These are phyloP conservation scores for Bipolaris gigantea DNA, from an alignment of 2,329 filamentous ascomycete genomes.

Conservation along the genomic window DNA sequence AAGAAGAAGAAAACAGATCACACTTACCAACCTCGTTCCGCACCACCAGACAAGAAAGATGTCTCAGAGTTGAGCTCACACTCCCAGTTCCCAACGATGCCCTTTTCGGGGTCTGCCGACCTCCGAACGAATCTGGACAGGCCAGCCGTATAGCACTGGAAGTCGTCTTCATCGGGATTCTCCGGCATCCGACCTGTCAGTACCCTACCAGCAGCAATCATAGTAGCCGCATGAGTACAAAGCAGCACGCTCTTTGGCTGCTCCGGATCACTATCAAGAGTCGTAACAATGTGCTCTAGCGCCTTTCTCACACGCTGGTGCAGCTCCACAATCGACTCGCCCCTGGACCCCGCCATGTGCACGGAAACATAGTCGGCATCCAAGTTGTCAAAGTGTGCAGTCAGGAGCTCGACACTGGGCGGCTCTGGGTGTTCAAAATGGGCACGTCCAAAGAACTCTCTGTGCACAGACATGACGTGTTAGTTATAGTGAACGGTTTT, in stretches of 20 bases:
- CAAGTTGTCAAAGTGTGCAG: slow-evolving; percentile 66
- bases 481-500: neutral
- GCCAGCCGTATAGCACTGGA: slow-evolving; percentile 80
- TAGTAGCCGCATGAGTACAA: slow-evolving; percentile 84
- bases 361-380: slow-evolving; percentile 61
- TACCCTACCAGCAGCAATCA: slow-evolving; percentile 82
- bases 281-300: slow-evolving; percentile 69
- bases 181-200: slow-evolving; percentile 78
- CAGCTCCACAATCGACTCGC: slow-evolving; percentile 77
- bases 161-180: slow-evolving; percentile 74
- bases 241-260: slow-evolving; percentile 70
- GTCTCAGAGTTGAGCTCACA: slow-evolving; percentile 83
- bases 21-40: slow-evolving; percentile 82
- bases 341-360: slow-evolving; percentile 70
- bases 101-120: slow-evolving; percentile 53
- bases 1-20: neutral
- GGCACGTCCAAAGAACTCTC: slow-evolving; percentile 88
- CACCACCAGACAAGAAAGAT: slow-evolving; percentile 74
- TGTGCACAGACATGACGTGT: neutral
- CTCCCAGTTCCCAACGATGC: slow-evolving; percentile 76
- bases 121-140: slow-evolving; percentile 68
- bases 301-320: slow-evolving; percentile 77
- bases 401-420: slow-evolving; percentile 64
- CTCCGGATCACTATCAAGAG: slow-evolving; percentile 69
- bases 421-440: slow-evolving; percentile 84